Evolutionary conservation across 306 rosid genomes (phyloP), one percentile per base, ranked within the genome.

Genomic region (Calophaca sinica): DNA sequence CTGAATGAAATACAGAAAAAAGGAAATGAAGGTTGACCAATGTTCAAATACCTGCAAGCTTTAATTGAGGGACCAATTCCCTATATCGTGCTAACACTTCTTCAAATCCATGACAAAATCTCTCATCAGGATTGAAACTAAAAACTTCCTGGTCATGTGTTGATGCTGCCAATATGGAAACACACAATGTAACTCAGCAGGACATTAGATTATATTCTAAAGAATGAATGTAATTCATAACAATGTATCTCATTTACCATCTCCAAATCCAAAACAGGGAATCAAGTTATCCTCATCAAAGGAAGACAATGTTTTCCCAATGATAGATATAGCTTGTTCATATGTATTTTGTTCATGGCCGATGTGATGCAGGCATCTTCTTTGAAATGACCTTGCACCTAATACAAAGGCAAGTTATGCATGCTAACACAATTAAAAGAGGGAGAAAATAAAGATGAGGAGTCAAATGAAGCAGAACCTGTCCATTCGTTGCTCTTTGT

Each of bases 401-500:
- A 60, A 63, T 50, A 31, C 2, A 67, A 83, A 48, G 35, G 54
- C 26, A 67, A 72, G 79, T 72, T 80, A 70, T 74, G 67, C 69
- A 70, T 42, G 66, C 73, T 42, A 42, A 33, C 49, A 20, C 51
- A 76, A 55, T 36, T 5, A 75, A 67, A 75, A 67, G 20, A 62
- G 53, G 58, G 7, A 70, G 66, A 59, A 73, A 67, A 68, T 14
- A 26, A 52, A 45, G 14, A 32, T 45, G 64, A 63, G 64, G 29
- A 72, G 53, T 52, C 15, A 69, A 68, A 76, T 11, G 66, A 80
- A 77, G 76, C 62, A 79, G 76, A 76, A 94, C 98, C 99, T 89
- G 99, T 92, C 99, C 99, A 96, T 81, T 96, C 99, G 74, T 96
- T 96, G 90, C 99, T 96, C 90, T 96, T 92, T 6, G 99, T 96